Percentiles rank a stretch among this genome's conserved stretches.
Evolutionary conservation across 2,329 filamentous ascomycete genomes (phyloP).

Genomic region (Ceratocystiopsis minuta): DNA sequence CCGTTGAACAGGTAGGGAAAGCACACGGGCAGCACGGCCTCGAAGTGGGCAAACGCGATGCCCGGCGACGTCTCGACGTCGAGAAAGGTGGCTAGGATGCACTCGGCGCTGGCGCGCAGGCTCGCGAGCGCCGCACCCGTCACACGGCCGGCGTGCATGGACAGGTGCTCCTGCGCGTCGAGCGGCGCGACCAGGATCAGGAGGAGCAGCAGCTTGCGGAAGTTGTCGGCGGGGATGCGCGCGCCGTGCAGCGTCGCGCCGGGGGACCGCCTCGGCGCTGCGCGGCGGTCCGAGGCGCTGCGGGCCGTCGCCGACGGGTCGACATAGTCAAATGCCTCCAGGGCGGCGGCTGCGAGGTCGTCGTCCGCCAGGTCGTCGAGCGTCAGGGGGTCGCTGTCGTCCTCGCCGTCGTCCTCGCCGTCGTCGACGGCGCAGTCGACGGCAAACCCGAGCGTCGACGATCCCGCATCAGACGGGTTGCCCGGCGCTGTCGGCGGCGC

Average conservation of each 20-base stretch:
- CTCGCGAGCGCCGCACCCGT: constrained; percentile 35
- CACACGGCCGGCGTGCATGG: constrained; percentile 36
- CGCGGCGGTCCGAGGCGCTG: constrained; percentile 46
- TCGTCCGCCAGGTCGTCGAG: constrained; percentile 24
- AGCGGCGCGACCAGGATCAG: constrained; percentile 49
- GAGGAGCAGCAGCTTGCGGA: constrained; percentile 51
- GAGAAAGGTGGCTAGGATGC: constrained; percentile 47
- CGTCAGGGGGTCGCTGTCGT: constrained; percentile 12
- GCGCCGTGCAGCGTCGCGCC: constrained; percentile 36
- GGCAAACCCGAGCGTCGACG: constrained; percentile 21
- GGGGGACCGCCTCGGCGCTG: constrained; percentile 32
- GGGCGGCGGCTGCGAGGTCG: constrained; percentile 48
- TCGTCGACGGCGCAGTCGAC: constrained; percentile 25
- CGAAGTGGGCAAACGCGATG: constrained; percentile 44
- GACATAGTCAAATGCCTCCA: constrained; percentile 48
- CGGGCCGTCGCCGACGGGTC: constrained; percentile 26
- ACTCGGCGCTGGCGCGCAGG: constrained; percentile 44
- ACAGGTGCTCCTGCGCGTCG: constrained; percentile 44
- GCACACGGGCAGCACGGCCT: constrained; percentile 36
- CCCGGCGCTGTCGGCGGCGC: constrained; percentile 4
- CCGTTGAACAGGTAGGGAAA: constrained; percentile 51
- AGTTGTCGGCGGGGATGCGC: constrained; percentile 57
- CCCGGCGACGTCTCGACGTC: constrained; percentile 45
- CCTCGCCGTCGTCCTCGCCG: constrained; percentile 31
- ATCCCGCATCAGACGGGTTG: background rate